Percentiles rank a stretch among this genome's conserved stretches.
Conservation (phyloP, 257 asterid genomes). For the Cynanchum wilfordii region DNA sequence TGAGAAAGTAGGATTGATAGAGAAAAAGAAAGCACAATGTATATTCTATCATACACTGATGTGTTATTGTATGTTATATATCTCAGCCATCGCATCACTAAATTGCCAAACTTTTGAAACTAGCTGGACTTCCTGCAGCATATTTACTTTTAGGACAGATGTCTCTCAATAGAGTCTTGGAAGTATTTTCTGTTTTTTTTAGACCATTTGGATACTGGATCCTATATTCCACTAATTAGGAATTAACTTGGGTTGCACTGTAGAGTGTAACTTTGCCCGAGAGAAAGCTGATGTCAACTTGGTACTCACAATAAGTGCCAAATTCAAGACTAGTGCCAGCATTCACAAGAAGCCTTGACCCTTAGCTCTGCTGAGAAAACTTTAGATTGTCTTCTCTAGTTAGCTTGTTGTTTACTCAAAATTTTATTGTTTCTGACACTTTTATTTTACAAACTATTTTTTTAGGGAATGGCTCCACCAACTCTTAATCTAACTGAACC, state of each 20-base stretch:
- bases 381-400: background rate
- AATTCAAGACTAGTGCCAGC: too few relatives aligned
- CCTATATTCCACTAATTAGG: too few relatives aligned
- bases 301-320: too few relatives aligned
- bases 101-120: background rate
- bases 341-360: too few relatives aligned
- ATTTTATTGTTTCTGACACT: background rate
- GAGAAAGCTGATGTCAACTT: too few relatives aligned
- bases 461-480: conserved; percentile 77
- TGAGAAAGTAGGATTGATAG: background rate
- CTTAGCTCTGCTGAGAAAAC: background rate
- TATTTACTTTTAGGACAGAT: background rate
- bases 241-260: too few relatives aligned
- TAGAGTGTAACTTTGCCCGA: too few relatives aligned
- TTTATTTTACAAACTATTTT: conserved; percentile 12
- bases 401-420: background rate
- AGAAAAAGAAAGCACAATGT: background rate
- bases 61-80: background rate
- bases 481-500: conserved; percentile 70
- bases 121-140: background rate
- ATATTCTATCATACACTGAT: background rate
- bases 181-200: too few relatives aligned
- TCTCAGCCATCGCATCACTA: background rate
- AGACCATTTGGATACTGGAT: too few relatives aligned
- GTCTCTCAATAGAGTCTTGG: too few relatives aligned